Conservation (phyloP, 2,329 filamentous ascomycete species). For the Aspergillus sp. region DNA sequence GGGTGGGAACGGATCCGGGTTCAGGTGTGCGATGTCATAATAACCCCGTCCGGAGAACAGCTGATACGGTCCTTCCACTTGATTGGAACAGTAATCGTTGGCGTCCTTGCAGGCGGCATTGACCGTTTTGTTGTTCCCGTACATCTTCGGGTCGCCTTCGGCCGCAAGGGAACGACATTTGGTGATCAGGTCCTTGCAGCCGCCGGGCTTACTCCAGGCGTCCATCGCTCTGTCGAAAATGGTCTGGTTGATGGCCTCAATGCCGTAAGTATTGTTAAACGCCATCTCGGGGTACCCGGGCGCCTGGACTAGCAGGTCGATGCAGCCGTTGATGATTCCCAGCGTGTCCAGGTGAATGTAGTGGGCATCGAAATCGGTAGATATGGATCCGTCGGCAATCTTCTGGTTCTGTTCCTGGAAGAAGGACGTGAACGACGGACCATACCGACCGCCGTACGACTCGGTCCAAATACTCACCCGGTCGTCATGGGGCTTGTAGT, state of each 20-base stretch:
- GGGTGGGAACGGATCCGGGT: constrained; percentile 54
- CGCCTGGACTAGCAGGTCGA: constrained; percentile 52
- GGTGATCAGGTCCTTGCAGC: constrained; percentile 55
- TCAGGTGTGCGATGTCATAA: constrained; percentile 57
- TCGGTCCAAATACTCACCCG: constrained; percentile 47
- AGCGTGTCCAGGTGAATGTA: constrained; percentile 53
- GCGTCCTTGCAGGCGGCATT: constrained; percentile 48
- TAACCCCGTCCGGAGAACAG: constrained; percentile 47
- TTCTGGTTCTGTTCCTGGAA: constrained; percentile 45
- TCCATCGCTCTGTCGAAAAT: constrained; percentile 48
- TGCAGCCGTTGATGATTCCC: constrained; percentile 57
- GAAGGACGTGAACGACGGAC: constrained; percentile 40
- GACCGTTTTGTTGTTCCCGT: constrained; percentile 46
- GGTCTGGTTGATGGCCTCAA: constrained; percentile 51
- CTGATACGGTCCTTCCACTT: constrained; percentile 48
- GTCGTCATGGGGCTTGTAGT: constrained; percentile 60
- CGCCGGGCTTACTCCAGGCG: constrained; percentile 46
- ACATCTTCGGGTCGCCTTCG: constrained; percentile 51
- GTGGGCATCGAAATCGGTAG: constrained; percentile 24
- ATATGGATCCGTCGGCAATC: constrained; percentile 33
- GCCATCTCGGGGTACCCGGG: constrained; percentile 52
- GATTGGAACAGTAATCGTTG: constrained; percentile 45
- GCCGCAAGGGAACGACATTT: constrained; percentile 51
- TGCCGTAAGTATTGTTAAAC: constrained; percentile 61
- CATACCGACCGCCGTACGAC: constrained; percentile 48